Percentiles rank a stretch among this genome's conserved stretches.
phyloP scores from a whole-genome alignment of 225 moss, liverwort and hornwort genomes.

The Pseudisothecium myosuroides region DNA sequence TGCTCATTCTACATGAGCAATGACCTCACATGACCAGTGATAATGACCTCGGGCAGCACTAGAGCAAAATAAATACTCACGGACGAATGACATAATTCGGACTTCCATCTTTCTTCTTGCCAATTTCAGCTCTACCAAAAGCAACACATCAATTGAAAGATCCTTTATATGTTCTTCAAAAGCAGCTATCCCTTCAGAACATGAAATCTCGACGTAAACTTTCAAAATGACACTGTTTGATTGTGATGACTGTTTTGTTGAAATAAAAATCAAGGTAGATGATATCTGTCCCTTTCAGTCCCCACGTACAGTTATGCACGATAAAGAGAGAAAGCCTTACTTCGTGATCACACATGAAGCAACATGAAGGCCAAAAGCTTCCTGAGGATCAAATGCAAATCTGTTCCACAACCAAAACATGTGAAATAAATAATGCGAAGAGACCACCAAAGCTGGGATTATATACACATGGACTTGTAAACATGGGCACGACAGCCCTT shows the following conservation, averaged over 20 bases:
- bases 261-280: not conserved
- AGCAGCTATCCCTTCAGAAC: not conserved
- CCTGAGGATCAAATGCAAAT: slow-evolving; percentile 35
- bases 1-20: not conserved
- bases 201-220: not conserved
- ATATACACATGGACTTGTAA: not conserved
- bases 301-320: not conserved
- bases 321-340: slow-evolving; percentile 15
- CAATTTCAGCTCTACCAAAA: slow-evolving; percentile 20
- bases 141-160: not conserved
- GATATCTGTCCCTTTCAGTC: not conserved
- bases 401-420: slow-evolving; percentile 6
- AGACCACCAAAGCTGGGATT: not conserved
- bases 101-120: slow-evolving; percentile 59
- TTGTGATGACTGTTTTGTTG: not conserved
- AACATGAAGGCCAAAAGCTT: slow-evolving; percentile 40
- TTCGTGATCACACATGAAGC: slow-evolving; percentile 47
- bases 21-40: not conserved
- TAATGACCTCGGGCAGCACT: not conserved
- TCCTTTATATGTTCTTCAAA: not conserved
- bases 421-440: not conserved
- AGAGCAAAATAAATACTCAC: slow-evolving; percentile 30
- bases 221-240: not conserved
- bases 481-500: not conserved
- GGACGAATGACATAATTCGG: slow-evolving; percentile 62